Base-by-base conservation (phyloP, 192 early-diverging fungal species). In the Chytriomyces confervae region DNA sequence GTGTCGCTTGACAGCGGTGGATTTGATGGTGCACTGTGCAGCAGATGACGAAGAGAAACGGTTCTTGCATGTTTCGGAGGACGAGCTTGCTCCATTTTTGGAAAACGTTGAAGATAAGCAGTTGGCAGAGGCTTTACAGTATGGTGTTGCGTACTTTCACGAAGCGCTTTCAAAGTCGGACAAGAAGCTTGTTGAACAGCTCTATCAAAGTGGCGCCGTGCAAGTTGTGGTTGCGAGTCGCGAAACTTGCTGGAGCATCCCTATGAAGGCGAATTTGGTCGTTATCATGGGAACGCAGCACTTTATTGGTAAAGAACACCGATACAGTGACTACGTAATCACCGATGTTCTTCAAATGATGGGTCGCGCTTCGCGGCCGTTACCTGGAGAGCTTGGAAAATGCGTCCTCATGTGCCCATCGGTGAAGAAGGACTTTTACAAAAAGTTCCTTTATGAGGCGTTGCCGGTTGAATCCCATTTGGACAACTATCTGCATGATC, bases 321-420 rank as follows among this genome's bases (percentile, higher is more conserved):
- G 96, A 9, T 98, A 99, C 89, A 89, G 91, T 0, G 98, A 99
- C 77, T 99, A 97, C 80, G 88, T 93, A 8, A 93, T 98, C 24
- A 94, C 95, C 1, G 98, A 98, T 67, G 93, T 98, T 57, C 84
- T 98, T 71, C 96, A 99, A 84, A 99, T 99, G 98, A 94, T 98
- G 91, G 98, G 98, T 6, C 89, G 95, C 13, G 96, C 96, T 5
- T 91, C 93, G 20, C 82, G 90, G 6, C 91, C 93, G 43, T 71
- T 80, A 16, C 20, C n/a, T 5, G 86, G 85, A 10, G 87, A 88
- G 46, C 76, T 72, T 47, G 96, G 92, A 1, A 83, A 87, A 24
- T 96, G 96, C 72, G 91, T 97, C 18, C 82, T 99, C 48, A 97
- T 99, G 96, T 98, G 96, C 62, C 94, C 93, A 84, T 87, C 89